phyloP scores from a whole-genome alignment of 2,329 filamentous ascomycete genomes.

The Fragosphaeria purpurea region DNA sequence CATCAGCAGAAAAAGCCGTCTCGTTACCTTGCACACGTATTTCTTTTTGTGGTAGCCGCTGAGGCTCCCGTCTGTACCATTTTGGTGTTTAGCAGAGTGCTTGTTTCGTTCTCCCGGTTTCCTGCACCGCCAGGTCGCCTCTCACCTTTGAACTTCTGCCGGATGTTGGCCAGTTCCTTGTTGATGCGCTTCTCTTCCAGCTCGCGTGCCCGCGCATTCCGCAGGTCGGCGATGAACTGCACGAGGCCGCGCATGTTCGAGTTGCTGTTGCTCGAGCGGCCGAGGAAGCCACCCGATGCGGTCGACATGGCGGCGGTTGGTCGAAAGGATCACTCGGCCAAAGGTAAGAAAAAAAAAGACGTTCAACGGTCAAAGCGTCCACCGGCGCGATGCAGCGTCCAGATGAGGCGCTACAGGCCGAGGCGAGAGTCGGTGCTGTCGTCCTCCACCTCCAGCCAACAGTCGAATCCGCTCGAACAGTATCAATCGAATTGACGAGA shows the following conservation, averaged over 20 bases:
- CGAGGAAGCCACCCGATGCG: conserved; percentile 50
- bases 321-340: neutral
- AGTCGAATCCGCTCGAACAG: too few relatives aligned
- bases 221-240: conserved; percentile 93
- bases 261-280: conserved; percentile 55
- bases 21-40: conserved; percentile 86
- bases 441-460: too few relatives aligned
- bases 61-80: conserved; percentile 62
- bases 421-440: too few relatives aligned
- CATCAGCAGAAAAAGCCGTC: too few relatives aligned
- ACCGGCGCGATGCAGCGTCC: too few relatives aligned
- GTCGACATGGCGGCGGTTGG: conserved; percentile 39
- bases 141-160: conserved; percentile 89
- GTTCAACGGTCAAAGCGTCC: too few relatives aligned
- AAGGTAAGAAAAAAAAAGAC: too few relatives aligned
- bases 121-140: neutral
- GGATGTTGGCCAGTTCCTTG: conserved; percentile 97
- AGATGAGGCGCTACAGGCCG: too few relatives aligned
- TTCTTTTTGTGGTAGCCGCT: conserved; percentile 99
- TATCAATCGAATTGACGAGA: too few relatives aligned
- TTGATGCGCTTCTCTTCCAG: conserved; percentile 99
- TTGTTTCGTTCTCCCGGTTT: too few relatives aligned
- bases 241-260: conserved; percentile 75
- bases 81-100: conserved; percentile 15
- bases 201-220: conserved; percentile 90